A percentile compares a stretch with the other conserved stretches of the same genome.
Conservation (phyloP, 768 basidiomycete species). For the Suillus cothurnatus region DNA sequence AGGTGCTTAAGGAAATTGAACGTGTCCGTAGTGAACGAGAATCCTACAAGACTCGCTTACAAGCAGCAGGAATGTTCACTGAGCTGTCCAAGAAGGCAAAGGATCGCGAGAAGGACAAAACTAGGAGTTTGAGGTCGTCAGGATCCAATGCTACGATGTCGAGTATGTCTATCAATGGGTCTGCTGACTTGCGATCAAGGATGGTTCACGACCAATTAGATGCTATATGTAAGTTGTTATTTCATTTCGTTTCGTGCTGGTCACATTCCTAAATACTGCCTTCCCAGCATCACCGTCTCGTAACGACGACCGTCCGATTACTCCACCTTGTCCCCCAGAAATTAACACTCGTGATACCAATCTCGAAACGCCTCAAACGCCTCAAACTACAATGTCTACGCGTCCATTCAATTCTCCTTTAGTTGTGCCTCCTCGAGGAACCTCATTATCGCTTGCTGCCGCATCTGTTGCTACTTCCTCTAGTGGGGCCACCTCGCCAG, state of each 20-base stretch:
- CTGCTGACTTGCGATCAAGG: constrained; percentile 28
- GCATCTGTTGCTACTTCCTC: constrained; percentile 10
- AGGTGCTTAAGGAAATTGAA: constrained; percentile 83
- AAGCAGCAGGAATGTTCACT: constrained; percentile 36
- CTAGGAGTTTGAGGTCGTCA: constrained; percentile 19
- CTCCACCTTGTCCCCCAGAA: constrained; percentile 22
- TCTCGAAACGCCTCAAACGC: constrained; percentile 8
- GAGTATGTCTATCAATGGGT: constrained; percentile 16
- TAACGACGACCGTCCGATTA: constrained; percentile 24
- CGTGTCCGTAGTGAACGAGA: constrained; percentile 83
- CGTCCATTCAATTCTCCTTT: constrained; percentile 13
- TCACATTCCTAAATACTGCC: not conserved
- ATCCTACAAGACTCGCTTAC: constrained; percentile 43
- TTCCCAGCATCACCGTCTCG: constrained; percentile 13
- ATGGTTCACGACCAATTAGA: constrained; percentile 33
- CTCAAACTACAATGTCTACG: constrained; percentile 6
- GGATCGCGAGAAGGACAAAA: constrained; percentile 19
- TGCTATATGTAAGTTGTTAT: constrained; percentile 30
- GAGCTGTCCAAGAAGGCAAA: constrained; percentile 40
- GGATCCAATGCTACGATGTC: constrained; percentile 27
- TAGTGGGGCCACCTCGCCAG: constrained; percentile 4
- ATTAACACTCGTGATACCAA: constrained; percentile 11
- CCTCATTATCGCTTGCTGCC: constrained; percentile 20
- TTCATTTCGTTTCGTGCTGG: not conserved
- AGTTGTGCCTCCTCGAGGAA: constrained; percentile 24